These are phyloP conservation scores for Crucibulum laeve DNA, from an alignment of 768 basidiomycete species.

Conservation along the genomic window DNA sequence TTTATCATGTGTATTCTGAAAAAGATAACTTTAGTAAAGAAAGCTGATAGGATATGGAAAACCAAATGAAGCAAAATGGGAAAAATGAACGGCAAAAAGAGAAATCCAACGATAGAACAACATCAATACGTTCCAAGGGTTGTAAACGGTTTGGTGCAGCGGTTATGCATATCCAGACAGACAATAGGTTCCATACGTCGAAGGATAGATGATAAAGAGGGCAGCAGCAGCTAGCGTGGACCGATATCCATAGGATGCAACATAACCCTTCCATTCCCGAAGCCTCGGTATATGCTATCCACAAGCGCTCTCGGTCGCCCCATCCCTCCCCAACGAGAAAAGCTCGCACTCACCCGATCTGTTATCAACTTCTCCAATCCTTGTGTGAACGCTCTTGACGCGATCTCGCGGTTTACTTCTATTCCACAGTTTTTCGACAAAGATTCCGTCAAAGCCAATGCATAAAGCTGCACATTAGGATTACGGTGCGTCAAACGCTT, in stretches of 20 bases:
- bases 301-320: too few relatives aligned
- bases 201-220: too few relatives aligned
- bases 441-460: slow-evolving; percentile 83
- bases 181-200: too few relatives aligned
- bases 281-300: too few relatives aligned
- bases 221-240: neutral
- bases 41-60: neutral
- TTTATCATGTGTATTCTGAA: slow-evolving; percentile 84
- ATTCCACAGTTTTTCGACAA: slow-evolving; percentile 89
- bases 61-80: too few relatives aligned
- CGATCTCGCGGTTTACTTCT: slow-evolving; percentile 79
- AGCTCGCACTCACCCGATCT: slow-evolving; percentile 68
- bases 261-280: too few relatives aligned
- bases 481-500: slow-evolving; percentile 93
- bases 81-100: too few relatives aligned
- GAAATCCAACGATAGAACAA: neutral
- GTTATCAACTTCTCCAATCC: slow-evolving; percentile 82
- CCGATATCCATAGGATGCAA: too few relatives aligned
- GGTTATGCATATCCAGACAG: too few relatives aligned
- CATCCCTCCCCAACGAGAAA: too few relatives aligned
- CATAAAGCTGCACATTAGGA: slow-evolving; percentile 94
- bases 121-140: too few relatives aligned
- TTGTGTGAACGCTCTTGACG: slow-evolving; percentile 86
- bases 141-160: too few relatives aligned
- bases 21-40: slow-evolving; percentile 1